A percentile compares a stretch with the other conserved stretches of the same genome.
Conservation (phyloP, 108 stramenopile genomes). For the Skeletonema marinoi region DNA sequence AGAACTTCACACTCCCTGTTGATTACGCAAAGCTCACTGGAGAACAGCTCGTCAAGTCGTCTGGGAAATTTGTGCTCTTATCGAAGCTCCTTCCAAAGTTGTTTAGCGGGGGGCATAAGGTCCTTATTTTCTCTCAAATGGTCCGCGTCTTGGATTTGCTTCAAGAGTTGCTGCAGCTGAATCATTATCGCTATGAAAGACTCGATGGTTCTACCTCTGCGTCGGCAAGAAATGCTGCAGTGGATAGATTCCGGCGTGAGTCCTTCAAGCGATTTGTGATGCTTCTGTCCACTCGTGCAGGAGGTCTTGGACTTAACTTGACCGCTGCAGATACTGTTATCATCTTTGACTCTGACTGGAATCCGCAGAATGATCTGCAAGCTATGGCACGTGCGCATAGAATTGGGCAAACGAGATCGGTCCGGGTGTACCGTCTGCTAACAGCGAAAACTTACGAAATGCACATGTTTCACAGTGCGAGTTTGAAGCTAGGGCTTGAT, state of each 20-base stretch:
- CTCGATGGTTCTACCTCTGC: conserved; percentile 90
- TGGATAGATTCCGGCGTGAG: conserved; percentile 88
- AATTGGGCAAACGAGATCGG: conserved; percentile 91
- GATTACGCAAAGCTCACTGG: conserved; percentile 74
- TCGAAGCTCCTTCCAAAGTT: conserved; percentile 88
- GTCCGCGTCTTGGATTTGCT: conserved; percentile 90
- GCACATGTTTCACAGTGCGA: conserved; percentile 98
- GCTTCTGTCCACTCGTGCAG: conserved; percentile 94
- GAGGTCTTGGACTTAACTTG: conserved; percentile 89
- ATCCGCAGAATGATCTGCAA: conserved; percentile 94
- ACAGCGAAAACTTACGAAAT: conserved; percentile 97
- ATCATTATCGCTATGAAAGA: conserved; percentile 80
- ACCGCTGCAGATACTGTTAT: conserved; percentile 98
- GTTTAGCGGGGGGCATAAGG: conserved; percentile 88
- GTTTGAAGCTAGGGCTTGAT: conserved; percentile 96
- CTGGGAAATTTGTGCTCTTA: conserved; percentile 88
- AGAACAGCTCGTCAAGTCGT: conserved; percentile 85
- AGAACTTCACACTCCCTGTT: conserved; percentile 16
- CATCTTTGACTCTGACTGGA: conserved; percentile 91
- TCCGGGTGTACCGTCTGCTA: conserved; percentile 85
- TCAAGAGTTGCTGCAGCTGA: conserved; percentile 88
- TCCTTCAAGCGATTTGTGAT: conserved; percentile 91
- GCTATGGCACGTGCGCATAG: conserved; percentile 97
- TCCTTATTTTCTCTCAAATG: conserved; percentile 98
- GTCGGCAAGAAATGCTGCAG: conserved; percentile 86